Evolutionary conservation across 1,284 basidiomycete species (phyloP).

Genomic region (Ustilago curta): DNA sequence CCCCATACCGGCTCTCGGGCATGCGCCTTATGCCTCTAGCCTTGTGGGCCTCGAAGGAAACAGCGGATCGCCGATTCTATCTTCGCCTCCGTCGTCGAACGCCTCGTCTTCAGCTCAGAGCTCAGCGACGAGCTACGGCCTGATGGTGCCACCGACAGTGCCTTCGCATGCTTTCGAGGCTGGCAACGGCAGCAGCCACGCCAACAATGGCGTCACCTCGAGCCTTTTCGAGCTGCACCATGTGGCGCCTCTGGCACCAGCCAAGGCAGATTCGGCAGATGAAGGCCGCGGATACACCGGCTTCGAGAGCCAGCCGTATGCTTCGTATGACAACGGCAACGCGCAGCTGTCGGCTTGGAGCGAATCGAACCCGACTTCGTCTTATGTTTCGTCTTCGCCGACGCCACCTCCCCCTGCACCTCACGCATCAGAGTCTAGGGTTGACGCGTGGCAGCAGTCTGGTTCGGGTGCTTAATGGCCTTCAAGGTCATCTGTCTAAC

Average conservation of each 20-base stretch:
- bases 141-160: conserved; percentile 40
- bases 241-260: not conserved
- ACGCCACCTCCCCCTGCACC: conserved; percentile 9
- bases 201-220: not conserved
- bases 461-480: not conserved
- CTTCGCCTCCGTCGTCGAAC: conserved; percentile 38
- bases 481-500: not conserved
- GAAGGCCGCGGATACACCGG: conserved; percentile 14
- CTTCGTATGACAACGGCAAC: not conserved
- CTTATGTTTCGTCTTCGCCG: conserved; percentile 16
- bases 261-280: conserved; percentile 3
- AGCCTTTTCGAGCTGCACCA: conserved; percentile 8
- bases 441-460: conserved; percentile 22
- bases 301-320: conserved; percentile 1
- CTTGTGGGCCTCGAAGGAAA: conserved; percentile 11
- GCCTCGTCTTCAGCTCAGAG: conserved; percentile 29
- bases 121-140: conserved; percentile 13
- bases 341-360: conserved; percentile 20
- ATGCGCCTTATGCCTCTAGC: conserved; percentile 3
- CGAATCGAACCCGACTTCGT: conserved; percentile 7
- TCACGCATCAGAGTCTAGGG: conserved; percentile 11
- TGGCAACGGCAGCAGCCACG: not conserved
- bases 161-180: conserved; percentile 18
- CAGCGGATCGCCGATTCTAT: conserved; percentile 28
- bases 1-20: not conserved